These are phyloP conservation scores for Stellera chamaejasme DNA, from an alignment of 345 rosid species.

Conservation along the genomic window DNA sequence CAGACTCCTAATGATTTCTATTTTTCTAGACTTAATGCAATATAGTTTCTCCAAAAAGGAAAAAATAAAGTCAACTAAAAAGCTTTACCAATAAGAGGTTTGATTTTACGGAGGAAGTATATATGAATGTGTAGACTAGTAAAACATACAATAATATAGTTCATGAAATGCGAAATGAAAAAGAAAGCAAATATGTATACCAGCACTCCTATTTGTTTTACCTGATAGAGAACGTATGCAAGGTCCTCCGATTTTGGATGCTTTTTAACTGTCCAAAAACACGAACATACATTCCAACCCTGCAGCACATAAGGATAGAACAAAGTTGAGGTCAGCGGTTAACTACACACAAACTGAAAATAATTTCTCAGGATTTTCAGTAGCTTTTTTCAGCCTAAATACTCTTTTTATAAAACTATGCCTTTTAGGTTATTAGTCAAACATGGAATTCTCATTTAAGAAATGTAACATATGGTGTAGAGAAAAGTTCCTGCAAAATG, in stretches of 20 bases:
- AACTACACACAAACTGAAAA: constrained; percentile 5
- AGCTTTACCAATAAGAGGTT: background rate
- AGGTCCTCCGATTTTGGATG: constrained; percentile 61
- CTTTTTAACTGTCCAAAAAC: constrained; percentile 74
- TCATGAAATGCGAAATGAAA: background rate
- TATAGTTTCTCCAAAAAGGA: background rate
- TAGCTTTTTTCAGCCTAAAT: background rate
- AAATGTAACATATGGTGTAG: no score
- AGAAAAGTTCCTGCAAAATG: no score
- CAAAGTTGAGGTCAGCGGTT: background rate
- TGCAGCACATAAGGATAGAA: constrained; percentile 16
- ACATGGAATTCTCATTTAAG: no score
- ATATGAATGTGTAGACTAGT: no score
- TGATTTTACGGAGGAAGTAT: no score
- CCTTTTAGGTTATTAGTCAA: no score
- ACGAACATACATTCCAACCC: constrained; percentile 86
- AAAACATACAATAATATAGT: background rate
- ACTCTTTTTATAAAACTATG: no score
- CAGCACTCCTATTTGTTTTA: constrained; percentile 13
- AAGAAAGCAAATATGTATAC: background rate
- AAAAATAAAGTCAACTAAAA: background rate
- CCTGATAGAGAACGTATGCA: constrained; percentile 75
- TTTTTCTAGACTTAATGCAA: no score
- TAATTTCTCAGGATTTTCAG: background rate
- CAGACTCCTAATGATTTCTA: no score